phyloP scores from a whole-genome alignment of 768 basidiomycete species.

The Boletus huronensis region DNA sequence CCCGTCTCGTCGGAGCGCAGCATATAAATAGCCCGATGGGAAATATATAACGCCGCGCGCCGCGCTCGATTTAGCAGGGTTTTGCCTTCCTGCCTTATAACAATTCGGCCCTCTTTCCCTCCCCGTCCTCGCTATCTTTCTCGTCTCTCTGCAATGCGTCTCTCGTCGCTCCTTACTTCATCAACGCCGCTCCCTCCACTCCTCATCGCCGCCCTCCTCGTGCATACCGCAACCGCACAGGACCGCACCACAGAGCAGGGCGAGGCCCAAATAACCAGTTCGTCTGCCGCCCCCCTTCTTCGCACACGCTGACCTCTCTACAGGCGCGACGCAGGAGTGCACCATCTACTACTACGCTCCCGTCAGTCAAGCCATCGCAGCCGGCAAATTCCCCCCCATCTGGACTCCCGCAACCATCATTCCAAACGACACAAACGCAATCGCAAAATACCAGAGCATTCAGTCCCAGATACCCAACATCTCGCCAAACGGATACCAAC shows the following conservation, averaged over 20 bases:
- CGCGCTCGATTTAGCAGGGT: neutral
- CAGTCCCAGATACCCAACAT: constrained; percentile 46
- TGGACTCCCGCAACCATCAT: constrained; percentile 47
- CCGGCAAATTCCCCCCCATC: constrained; percentile 40
- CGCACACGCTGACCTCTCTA: neutral
- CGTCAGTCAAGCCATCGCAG: constrained; percentile 27
- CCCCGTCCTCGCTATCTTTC: too few relatives aligned
- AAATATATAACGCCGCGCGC: neutral
- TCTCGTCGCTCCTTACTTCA: constrained; percentile 16
- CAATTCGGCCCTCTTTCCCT: too few relatives aligned
- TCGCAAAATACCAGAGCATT: constrained; percentile 43
- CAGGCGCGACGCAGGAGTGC: constrained; percentile 41
- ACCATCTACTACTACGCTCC: constrained; percentile 41
- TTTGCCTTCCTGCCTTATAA: neutral
- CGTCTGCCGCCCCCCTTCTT: neutral
- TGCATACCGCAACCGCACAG: constrained; percentile 12
- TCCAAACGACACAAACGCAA: constrained; percentile 40
- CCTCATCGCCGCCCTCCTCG: constrained; percentile 3
- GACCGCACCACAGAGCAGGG: constrained; percentile 35
- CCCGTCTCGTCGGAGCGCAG: neutral
- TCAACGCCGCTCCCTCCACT: neutral
- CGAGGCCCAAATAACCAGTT: constrained; percentile 39
- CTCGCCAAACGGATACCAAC: constrained; percentile 33
- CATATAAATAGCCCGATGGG: neutral
- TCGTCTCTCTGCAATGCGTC: constrained; percentile 7